phyloP scores from a whole-genome alignment of 192 early-diverging fungal genomes.

The Phlyctochytrium arcticum region DNA sequence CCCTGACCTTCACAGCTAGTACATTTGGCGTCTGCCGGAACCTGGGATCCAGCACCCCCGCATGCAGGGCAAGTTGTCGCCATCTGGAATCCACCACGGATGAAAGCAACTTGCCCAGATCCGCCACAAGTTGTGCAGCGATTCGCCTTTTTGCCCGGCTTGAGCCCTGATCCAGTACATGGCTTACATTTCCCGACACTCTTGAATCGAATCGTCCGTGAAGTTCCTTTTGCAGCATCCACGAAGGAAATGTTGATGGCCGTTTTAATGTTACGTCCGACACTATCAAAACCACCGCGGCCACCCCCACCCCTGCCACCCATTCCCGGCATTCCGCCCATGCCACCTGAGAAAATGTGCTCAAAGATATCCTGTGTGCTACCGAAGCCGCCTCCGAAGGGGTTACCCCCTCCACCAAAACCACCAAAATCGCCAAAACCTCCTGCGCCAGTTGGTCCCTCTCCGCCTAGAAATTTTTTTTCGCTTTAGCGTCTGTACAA shows the following conservation, averaged over 20 bases:
- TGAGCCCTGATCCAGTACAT: slow-evolving; percentile 76
- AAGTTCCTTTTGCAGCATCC: slow-evolving; percentile 78
- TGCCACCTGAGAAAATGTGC: slow-evolving; percentile 61
- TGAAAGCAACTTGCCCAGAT: slow-evolving; percentile 74
- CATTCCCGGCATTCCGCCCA: slow-evolving; percentile 22
- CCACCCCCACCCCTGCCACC: slow-evolving; percentile 7
- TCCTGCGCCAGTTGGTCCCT: too few species aligned
- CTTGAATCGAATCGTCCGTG: slow-evolving; percentile 60
- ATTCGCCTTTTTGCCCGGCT: slow-evolving; percentile 63
- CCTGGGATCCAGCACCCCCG: slow-evolving; percentile 69
- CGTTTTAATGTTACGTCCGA: slow-evolving; percentile 66
- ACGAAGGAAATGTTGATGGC: slow-evolving; percentile 74
- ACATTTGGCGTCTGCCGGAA: slow-evolving; percentile 66
- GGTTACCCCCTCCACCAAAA: slow-evolving; percentile 48
- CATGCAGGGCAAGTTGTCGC: slow-evolving; percentile 75
- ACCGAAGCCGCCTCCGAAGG: slow-evolving; percentile 56
- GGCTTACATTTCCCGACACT: slow-evolving; percentile 65
- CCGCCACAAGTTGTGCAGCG: slow-evolving; percentile 76
- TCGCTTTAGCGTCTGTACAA: too few species aligned
- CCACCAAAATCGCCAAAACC: slow-evolving; percentile 18
- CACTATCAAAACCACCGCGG: background rate
- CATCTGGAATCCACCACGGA: slow-evolving; percentile 85
- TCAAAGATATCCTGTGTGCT: slow-evolving; percentile 57
- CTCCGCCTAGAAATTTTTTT: too few species aligned
- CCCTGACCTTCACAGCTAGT: slow-evolving; percentile 73